Evolutionary conservation across 73 alveolate genomes (phyloP).

Genomic region (Tetrahymena malaccensis): DNA sequence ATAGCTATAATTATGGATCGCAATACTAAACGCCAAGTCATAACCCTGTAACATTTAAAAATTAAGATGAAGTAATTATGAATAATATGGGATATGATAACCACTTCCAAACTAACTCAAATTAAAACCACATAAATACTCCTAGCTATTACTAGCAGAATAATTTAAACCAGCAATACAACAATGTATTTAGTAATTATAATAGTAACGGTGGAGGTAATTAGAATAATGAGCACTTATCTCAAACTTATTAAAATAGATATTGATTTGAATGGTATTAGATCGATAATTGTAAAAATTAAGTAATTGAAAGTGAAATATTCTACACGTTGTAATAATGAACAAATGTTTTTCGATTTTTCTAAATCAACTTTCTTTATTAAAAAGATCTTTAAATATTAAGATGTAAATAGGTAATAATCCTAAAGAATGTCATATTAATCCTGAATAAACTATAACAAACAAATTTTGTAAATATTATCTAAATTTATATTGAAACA

Average conservation of each 20-base stretch:
- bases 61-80: not conserved
- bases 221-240: not conserved
- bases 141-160: not conserved
- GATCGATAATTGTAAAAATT: not conserved
- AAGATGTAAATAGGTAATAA: not conserved
- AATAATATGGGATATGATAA: not conserved
- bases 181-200: not conserved
- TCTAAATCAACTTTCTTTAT: not conserved
- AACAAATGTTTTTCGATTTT: not conserved
- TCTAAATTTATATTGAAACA: not conserved
- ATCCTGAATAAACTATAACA: not conserved
- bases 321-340: not conserved
- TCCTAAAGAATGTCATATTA: not conserved
- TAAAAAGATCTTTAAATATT: no score
- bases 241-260: not conserved
- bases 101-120: not conserved
- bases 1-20: not conserved
- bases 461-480: not conserved
- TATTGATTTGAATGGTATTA: not conserved
- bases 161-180: not conserved
- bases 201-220: not conserved
- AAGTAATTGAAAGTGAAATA: not conserved
- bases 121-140: not conserved
- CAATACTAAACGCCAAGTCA: not conserved
- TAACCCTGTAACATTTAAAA: not conserved